phyloP scores from a whole-genome alignment of 2,329 filamentous ascomycete genomes.

The Fusarium sp. region DNA sequence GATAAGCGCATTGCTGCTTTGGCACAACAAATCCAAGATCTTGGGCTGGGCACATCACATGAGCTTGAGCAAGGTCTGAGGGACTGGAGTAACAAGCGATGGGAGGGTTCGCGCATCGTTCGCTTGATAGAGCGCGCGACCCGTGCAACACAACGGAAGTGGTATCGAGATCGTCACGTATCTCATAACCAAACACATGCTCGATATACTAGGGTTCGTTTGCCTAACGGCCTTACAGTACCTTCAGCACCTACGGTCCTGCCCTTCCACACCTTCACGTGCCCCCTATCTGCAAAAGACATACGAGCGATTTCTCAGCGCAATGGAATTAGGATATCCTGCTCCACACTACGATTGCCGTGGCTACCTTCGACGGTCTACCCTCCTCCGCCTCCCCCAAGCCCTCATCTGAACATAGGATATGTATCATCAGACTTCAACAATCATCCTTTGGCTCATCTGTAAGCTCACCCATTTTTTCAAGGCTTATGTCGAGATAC shows the following conservation, averaged over 20 bases:
- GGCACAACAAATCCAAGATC: slow-evolving; percentile 58
- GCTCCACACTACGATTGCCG: slow-evolving; percentile 84
- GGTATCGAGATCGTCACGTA: slow-evolving; percentile 87
- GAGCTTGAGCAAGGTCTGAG: slow-evolving; percentile 58
- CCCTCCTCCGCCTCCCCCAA: slow-evolving; percentile 84
- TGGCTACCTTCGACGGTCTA: slow-evolving; percentile 89
- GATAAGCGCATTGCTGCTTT: slow-evolving; percentile 65
- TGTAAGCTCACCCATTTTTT: slow-evolving; percentile 62
- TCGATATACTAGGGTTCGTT: slow-evolving; percentile 77
- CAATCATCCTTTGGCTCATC: slow-evolving; percentile 93
- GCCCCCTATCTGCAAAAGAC: slow-evolving; percentile 88
- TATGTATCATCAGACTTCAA: slow-evolving; percentile 99
- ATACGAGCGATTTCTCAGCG: slow-evolving; percentile 95
- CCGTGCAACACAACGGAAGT: slow-evolving; percentile 81
- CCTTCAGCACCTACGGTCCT: slow-evolving; percentile 93
- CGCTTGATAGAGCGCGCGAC: slow-evolving; percentile 86
- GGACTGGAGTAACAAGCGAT: slow-evolving; percentile 78
- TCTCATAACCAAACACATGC: slow-evolving; percentile 64
- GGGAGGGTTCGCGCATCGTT: slow-evolving; percentile 89
- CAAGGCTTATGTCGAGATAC: background rate
- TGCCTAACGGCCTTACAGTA: slow-evolving; percentile 79
- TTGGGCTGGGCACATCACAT: slow-evolving; percentile 54
- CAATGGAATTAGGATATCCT: slow-evolving; percentile 93
- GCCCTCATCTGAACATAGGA: slow-evolving; percentile 87
- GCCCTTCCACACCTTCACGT: slow-evolving; percentile 98